Base-by-base conservation (phyloP, 2,329 filamentous ascomycete species). In the Dryadomyces quercus-mongolicae region DNA sequence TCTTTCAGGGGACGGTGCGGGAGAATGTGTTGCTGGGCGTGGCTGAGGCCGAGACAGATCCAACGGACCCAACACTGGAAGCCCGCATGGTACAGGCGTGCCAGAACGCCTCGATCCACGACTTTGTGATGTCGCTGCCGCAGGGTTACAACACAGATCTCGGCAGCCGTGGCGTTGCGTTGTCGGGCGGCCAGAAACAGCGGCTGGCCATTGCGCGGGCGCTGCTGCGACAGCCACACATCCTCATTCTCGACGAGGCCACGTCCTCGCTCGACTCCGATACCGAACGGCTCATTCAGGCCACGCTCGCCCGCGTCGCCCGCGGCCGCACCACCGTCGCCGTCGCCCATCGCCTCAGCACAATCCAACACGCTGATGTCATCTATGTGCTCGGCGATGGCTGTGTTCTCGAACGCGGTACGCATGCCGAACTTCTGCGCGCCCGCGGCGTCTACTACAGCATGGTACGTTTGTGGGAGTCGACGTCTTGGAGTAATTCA, bases 21-120 rank as follows among this genome's bases (percentile, higher is more conserved):
- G 85, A 90, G 57, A 88, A 88, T 60, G 79, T 88, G 52, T 66
- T 84, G 1, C 72, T 88, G 0, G 85, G 84, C 18, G 77, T 88
- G 20, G 70, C 68, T 1, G 53, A 49, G 22, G 15, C 15, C 0
- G n/a, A n/a, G n/a, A n/a, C n/a, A n/a, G n/a, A n/a, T n/a, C n/a
- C n/a, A n/a, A n/a, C n/a, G n/a, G n/a, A n/a, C n/a, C n/a, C n/a
- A n/a, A n/a, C n/a, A n/a, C n/a, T 71, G 0, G 76, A 81, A 2
- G 75, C 73, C 53, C 66, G 72, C 51, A 66, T 83, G 12, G 70
- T 78, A 62, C 68, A 73, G 51, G 75, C 70, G 20, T 82, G 78
- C 59, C 73, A 73, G 55, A 76, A 81, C 60, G 85, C 85, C 5
- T 84, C 81, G 22, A 82, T 88, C 54, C 77, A 86, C 63, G 84